phyloP scores from a whole-genome alignment of 352 stramenopile genomes.

The Pythium folliculosum region DNA sequence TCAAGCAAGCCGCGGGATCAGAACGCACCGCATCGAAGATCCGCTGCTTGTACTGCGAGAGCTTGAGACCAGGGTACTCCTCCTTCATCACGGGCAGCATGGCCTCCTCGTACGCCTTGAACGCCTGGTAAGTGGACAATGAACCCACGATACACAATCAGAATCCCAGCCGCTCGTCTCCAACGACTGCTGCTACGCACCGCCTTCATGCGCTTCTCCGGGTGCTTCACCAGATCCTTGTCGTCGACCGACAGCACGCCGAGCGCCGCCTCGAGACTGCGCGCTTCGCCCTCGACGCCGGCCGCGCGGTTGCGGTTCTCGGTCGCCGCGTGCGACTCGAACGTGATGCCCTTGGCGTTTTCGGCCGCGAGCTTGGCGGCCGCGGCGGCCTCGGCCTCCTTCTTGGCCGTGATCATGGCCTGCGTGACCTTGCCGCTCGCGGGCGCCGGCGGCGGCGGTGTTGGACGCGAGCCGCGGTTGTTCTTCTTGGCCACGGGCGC shows the following conservation, averaged over 20 bases:
- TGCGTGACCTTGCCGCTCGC: constrained; percentile 51
- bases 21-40: constrained; percentile 77
- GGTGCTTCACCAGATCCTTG: constrained; percentile 62
- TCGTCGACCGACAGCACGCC: constrained; percentile 55
- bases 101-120: constrained; percentile 79
- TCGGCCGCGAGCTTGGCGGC: constrained; percentile 34
- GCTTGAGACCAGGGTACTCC: constrained; percentile 73
- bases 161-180: not conserved
- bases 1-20: too few species aligned
- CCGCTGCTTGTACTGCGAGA: constrained; percentile 84
- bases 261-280: constrained; percentile 64
- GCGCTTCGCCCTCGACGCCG: constrained; percentile 48
- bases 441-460: constrained; percentile 27
- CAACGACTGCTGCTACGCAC: constrained; percentile 18
- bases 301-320: constrained; percentile 64
- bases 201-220: constrained; percentile 70
- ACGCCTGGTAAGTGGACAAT: constrained; percentile 35
- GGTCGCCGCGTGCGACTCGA: constrained; percentile 42
- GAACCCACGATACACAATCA: not conserved
- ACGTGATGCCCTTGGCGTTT: constrained; percentile 68
- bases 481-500: constrained; percentile 65
- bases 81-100: constrained; percentile 70
- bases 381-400: constrained; percentile 42
- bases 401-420: constrained; percentile 46
- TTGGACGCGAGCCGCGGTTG: constrained; percentile 51